Evolutionary conservation across 768 basidiomycete species (phyloP).

Genomic region (Boletus coccyginus): DNA sequence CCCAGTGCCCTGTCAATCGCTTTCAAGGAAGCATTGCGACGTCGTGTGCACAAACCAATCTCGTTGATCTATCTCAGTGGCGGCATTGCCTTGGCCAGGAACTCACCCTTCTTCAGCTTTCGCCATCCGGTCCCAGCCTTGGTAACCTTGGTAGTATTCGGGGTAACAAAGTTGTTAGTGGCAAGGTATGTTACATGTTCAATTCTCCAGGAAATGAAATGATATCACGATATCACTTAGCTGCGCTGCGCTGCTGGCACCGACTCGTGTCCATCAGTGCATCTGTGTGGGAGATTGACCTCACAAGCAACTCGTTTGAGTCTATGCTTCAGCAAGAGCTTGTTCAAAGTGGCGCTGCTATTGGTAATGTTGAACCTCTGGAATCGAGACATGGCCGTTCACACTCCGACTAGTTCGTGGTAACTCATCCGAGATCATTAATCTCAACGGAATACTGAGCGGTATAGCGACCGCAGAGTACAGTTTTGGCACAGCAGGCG

Average conservation of each 20-base stretch:
- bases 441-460: constrained; percentile 7
- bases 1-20: constrained; percentile 6
- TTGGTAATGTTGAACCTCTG: neutral
- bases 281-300: constrained; percentile 5
- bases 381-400: neutral
- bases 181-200: constrained; percentile 6
- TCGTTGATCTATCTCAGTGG: constrained; percentile 10
- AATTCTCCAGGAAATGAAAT: neutral
- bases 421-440: constrained; percentile 12
- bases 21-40: constrained; percentile 16
- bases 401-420: constrained; percentile 4
- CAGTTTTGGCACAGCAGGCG: constrained; percentile 4
- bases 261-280: neutral
- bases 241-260: constrained; percentile 14
- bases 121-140: neutral
- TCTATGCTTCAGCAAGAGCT: neutral
- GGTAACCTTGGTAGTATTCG: constrained; percentile 6
- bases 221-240: neutral
- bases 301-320: constrained; percentile 4
- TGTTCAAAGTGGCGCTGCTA: neutral
- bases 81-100: constrained; percentile 6
- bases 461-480: constrained; percentile 13
- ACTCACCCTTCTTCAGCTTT: neutral
- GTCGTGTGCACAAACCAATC: constrained; percentile 9
- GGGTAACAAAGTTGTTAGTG: constrained; percentile 9